These are phyloP conservation scores for Myochromella boudieri DNA, from an alignment of 768 basidiomycete species.

Conservation along the genomic window DNA sequence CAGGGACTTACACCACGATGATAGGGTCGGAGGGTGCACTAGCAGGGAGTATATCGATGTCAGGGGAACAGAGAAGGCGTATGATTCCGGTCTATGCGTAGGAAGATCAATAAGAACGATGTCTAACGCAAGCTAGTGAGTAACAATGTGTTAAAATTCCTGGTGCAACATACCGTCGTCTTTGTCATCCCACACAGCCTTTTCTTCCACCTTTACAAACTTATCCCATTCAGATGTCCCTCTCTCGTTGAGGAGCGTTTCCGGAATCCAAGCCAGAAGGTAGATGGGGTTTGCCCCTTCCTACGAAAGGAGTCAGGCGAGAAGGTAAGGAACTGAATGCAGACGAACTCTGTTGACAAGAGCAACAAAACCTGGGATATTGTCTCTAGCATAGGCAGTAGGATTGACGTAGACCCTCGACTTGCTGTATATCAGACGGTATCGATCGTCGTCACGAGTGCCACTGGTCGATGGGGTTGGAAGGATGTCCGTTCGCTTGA, in stretches of 20 bases:
- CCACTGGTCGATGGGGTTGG: conserved; percentile 17
- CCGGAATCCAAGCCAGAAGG: conserved; percentile 92
- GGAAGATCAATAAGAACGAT: conserved; percentile 86
- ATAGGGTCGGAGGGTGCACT: conserved; percentile 79
- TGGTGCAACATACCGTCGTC: conserved; percentile 58
- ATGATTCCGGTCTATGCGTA: conserved; percentile 80
- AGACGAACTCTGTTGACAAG: conserved; percentile 81
- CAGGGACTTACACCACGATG: conserved; percentile 68
- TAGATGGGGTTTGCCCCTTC: conserved; percentile 76
- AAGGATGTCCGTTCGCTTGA: conserved; percentile 44
- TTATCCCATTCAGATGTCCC: conserved; percentile 88
- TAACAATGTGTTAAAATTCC: not conserved
- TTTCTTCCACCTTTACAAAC: conserved; percentile 83
- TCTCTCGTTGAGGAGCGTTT: conserved; percentile 77
- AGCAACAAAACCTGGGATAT: conserved; percentile 91
- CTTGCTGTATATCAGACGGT: conserved; percentile 83
- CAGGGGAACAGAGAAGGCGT: conserved; percentile 93
- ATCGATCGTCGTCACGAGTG: conserved; percentile 55
- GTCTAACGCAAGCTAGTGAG: conserved; percentile 42
- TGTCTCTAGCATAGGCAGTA: conserved; percentile 87
- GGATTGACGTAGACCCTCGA: conserved; percentile 96
- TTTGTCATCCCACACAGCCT: conserved; percentile 55
- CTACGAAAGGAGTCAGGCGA: conserved; percentile 32
- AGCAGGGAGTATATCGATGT: conserved; percentile 88
- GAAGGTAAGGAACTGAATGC: conserved; percentile 3